Evolutionary conservation across 331 rosid genomes (phyloP).

Genomic region (Quercus lobata): DNA sequence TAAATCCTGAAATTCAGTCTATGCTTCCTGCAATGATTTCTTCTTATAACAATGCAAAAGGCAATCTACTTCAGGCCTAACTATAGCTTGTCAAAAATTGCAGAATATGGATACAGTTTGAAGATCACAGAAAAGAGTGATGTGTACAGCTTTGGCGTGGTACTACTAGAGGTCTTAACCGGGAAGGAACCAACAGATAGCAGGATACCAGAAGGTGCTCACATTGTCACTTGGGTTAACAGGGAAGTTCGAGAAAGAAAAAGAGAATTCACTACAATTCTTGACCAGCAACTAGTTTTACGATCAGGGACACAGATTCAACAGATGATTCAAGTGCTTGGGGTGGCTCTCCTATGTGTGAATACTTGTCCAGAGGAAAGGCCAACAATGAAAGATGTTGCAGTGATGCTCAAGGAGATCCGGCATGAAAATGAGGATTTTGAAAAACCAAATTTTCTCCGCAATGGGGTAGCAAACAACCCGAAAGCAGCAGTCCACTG

Average conservation of each 20-base stretch:
- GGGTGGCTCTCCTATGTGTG: conserved; percentile 87
- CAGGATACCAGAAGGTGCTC: conserved; percentile 70
- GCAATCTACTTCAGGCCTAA: conserved; percentile 4
- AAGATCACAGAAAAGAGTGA: conserved; percentile 95
- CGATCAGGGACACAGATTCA: conserved; percentile 74
- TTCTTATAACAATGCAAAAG: background rate
- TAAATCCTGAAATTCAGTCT: background rate
- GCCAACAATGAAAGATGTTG: conserved; percentile 87
- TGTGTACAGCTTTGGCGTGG: conserved; percentile 92
- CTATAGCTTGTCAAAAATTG: conserved; percentile 22
- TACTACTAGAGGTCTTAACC: conserved; percentile 75
- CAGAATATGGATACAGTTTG: conserved; percentile 95
- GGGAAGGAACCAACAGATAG: conserved; percentile 75
- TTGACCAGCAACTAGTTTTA: conserved; percentile 70
- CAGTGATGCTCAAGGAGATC: conserved; percentile 93
- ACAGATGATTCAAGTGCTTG: conserved; percentile 92
- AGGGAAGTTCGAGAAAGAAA: conserved; percentile 57
- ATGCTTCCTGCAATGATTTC: background rate
- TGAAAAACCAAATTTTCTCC: conserved; percentile 54
- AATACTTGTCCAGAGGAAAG: conserved; percentile 77
- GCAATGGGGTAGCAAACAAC: conserved; percentile 42
- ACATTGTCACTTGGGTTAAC: conserved; percentile 74
- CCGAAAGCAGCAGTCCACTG: conserved; percentile 68
- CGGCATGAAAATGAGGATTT: conserved; percentile 55
- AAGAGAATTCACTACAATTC: conserved; percentile 51